Conservation (phyloP, 257 asterid species). For the Agastache rugosa region DNA sequence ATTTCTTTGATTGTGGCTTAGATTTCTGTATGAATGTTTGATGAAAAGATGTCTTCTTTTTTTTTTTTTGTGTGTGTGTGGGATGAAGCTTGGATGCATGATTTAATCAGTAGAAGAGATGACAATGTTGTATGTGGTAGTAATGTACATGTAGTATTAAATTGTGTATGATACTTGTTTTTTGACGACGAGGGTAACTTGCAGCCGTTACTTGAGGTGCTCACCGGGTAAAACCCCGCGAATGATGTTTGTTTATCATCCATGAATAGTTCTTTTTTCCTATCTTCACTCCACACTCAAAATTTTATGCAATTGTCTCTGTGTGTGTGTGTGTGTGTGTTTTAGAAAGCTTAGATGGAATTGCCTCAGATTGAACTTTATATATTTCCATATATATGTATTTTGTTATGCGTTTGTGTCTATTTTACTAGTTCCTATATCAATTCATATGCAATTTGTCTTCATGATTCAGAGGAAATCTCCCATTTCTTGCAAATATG, state of each 20-base stretch:
- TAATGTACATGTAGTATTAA: background rate
- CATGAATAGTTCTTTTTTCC: background rate
- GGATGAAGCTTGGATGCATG: constrained; percentile 10
- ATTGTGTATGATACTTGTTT: background rate
- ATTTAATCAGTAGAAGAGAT: background rate
- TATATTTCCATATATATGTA: background rate
- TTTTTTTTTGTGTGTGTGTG: constrained; percentile 14
- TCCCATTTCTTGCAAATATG: constrained; percentile 46
- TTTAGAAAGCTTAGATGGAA: background rate
- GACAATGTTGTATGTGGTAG: background rate
- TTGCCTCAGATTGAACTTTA: too few relatives aligned
- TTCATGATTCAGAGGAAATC: constrained; percentile 14
- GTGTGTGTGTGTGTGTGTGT: background rate
- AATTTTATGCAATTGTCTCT: background rate
- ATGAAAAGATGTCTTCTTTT: constrained; percentile 18
- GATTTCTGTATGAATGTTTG: background rate
- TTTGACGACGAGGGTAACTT: too few relatives aligned
- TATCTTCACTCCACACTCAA: background rate
- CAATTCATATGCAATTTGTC: background rate
- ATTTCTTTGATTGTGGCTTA: background rate
- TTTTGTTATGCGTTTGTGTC: background rate
- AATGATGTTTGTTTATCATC: background rate
- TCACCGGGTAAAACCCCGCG: background rate
- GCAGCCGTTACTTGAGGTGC: too few relatives aligned
- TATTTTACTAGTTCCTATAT: constrained; percentile 1